phyloP scores from a whole-genome alignment of 176 grass and related monocot genomes.

The Oryza punctata region DNA sequence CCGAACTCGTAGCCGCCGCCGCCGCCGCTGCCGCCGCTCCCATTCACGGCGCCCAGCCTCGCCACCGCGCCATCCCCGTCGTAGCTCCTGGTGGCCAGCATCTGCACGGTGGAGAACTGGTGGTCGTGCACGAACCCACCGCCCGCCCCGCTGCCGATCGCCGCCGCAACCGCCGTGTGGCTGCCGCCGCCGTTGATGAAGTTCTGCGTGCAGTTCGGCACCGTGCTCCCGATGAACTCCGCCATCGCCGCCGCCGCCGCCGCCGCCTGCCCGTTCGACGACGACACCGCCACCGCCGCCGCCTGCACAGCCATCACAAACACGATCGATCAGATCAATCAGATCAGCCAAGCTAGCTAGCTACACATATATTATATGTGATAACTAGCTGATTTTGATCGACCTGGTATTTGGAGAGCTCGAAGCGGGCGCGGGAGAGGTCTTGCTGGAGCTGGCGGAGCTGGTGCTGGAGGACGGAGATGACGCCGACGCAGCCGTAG shows the following conservation, averaged over 20 bases:
- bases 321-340: not conserved
- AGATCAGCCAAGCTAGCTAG: not conserved
- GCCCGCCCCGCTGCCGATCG: constrained; percentile 22
- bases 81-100: constrained; percentile 55
- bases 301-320: not conserved
- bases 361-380: too few relatives aligned
- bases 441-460: constrained; percentile 78
- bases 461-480: constrained; percentile 95
- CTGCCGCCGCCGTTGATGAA: constrained; percentile 38
- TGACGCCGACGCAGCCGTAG: constrained; percentile 96
- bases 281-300: constrained; percentile 39
- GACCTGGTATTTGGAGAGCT: constrained; percentile 72
- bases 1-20: constrained; percentile 49
- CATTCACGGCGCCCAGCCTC: constrained; percentile 15
- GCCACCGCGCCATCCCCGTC: constrained; percentile 43
- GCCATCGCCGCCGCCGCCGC: constrained; percentile 18
- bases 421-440: constrained; percentile 52
- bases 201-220: constrained; percentile 44
- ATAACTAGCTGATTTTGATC: too few relatives aligned
- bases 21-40: constrained; percentile 33
- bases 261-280: constrained; percentile 3
- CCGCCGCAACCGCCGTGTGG: constrained; percentile 8
- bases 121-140: constrained; percentile 57
- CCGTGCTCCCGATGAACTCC: constrained; percentile 48
- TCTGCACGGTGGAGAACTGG: constrained; percentile 58